Evolutionary conservation across 2,329 filamentous ascomycete genomes (phyloP).

Genomic region (Rachicladosporium sp.): DNA sequence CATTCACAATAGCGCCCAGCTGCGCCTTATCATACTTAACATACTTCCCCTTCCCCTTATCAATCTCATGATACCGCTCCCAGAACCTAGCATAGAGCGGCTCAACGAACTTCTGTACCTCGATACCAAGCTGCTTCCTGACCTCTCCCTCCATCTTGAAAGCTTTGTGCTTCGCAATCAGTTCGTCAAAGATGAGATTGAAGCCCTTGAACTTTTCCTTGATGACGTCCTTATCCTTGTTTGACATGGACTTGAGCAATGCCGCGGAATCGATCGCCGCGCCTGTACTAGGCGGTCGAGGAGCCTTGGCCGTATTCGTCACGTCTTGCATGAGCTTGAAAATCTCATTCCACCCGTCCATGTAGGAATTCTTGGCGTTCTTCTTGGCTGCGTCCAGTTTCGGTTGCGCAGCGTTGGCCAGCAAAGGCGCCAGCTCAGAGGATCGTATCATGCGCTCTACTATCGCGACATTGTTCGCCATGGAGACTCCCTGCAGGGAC

Average conservation of each 20-base stretch:
- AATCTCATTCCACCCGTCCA: conserved; percentile 78
- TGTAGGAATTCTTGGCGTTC: conserved; percentile 68
- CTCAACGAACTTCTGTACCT: conserved; percentile 84
- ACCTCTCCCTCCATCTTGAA: conserved; percentile 89
- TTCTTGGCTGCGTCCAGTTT: conserved; percentile 72
- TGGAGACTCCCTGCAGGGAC: conserved; percentile 70
- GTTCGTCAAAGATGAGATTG: conserved; percentile 80
- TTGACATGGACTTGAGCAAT: conserved; percentile 69
- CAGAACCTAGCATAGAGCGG: conserved; percentile 91
- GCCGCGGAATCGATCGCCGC: conserved; percentile 59
- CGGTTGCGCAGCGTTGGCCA: conserved; percentile 39
- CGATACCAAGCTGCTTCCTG: conserved; percentile 62
- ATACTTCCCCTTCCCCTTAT: conserved; percentile 96
- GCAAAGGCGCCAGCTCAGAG: conserved; percentile 63
- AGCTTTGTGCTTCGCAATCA: conserved; percentile 68
- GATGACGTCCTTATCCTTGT: conserved; percentile 90
- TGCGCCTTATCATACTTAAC: conserved; percentile 89
- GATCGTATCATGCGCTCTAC: conserved; percentile 73
- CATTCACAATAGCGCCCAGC: conserved; percentile 51
- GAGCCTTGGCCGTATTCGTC: conserved; percentile 69
- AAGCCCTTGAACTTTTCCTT: conserved; percentile 93
- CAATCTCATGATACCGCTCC: conserved; percentile 93
- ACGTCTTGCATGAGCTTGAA: conserved; percentile 78
- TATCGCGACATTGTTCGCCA: conserved; percentile 77
- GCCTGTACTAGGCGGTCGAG: conserved; percentile 61